Evolutionary conservation across 306 rosid species (phyloP), one percentile per base, ranked within the genome.

Genomic region (Dryas octopetala): DNA sequence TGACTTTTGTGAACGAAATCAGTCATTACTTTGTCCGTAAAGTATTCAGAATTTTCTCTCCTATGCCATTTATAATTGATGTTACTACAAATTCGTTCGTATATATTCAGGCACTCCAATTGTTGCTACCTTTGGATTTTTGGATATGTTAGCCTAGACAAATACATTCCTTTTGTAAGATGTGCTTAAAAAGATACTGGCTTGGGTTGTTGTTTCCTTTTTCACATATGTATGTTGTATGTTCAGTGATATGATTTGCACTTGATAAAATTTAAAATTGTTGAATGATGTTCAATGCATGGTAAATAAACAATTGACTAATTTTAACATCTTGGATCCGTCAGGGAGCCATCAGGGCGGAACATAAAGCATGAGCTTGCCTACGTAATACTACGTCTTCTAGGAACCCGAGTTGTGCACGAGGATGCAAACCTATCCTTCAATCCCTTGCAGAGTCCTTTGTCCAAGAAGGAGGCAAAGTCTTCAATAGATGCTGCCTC

Each of bases 331-430:
- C 14, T 86, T 85, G 66, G 48, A 80, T 68, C 49, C 89, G 72
- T 84, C 84, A 95, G 97, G 88, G 96, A 89, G 78, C 92, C 92
- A 82, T 86, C 97, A 17, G 85, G 86, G 48, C 87, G 89, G 80
- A 89, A 88, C 86, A 84, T 80, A 91, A 88, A 89, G 76, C 85
- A 90, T 26, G 72, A 49, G 68, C 92, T 95, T 82, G 91, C 97
- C 66, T 62, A 90, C 41, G 91, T 89, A 60, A 79, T 95, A 81
- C 84, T 95, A 68, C 97, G 93, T 77, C 93, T 95, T 62, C 91
- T 95, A 61, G 97, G 97, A 32, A 90, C 86, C 78, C 89, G 96
- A 77, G 83, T 91, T 83, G 99, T 92, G 79, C 84, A 95, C 15
- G 92, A 86, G 81, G 93, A 89, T 82, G 95, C 83, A 5, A 81